Percentiles rank a stretch among this genome's conserved stretches.
phyloP scores from a whole-genome alignment of 1,139 yeast species.

The Suhomyces atakaporum region DNA sequence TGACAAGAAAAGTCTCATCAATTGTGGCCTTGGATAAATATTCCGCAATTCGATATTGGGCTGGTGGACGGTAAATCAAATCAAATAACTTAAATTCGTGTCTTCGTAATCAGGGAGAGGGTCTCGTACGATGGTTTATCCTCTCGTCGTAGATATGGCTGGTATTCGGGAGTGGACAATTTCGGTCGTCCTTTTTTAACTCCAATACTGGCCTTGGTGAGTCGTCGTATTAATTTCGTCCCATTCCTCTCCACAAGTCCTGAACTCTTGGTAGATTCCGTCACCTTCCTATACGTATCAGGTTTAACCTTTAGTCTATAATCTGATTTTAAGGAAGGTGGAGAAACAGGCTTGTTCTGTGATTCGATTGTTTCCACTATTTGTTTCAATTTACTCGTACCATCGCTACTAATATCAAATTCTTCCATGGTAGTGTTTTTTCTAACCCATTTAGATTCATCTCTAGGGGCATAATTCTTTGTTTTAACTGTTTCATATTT shows the following conservation, averaged over 20 bases:
- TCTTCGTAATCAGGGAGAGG: conserved; percentile 5
- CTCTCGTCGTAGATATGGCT: conserved; percentile 17
- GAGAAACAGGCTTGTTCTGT: too few relatives aligned
- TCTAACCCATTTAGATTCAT: too few relatives aligned
- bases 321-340: conserved; percentile 10
- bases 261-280: conserved; percentile 5
- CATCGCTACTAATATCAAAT: conserved; percentile 26
- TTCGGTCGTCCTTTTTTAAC: conserved; percentile 2
- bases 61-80: conserved; percentile 1
- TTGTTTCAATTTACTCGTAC: conserved; percentile 22
- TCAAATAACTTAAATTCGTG: conserved; percentile 1
- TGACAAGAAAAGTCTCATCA: conserved; percentile 1
- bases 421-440: conserved; percentile 20
- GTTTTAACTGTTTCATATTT: conserved; percentile 5
- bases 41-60: conserved; percentile 2
- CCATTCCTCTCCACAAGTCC: conserved; percentile 8
- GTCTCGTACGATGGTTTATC: conserved; percentile 17
- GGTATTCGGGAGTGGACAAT: conserved; percentile 4
- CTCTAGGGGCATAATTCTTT: background rate
- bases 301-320: conserved; percentile 20
- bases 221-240: conserved; percentile 9
- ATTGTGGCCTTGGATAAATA: conserved; percentile 1
- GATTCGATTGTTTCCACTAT: conserved; percentile 1
- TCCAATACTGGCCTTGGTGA: conserved; percentile 6
- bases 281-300: conserved; percentile 4